Percentiles rank a stretch among this genome's conserved stretches.
phyloP scores from a whole-genome alignment of 345 rosid species.

The Linum trigynum region DNA sequence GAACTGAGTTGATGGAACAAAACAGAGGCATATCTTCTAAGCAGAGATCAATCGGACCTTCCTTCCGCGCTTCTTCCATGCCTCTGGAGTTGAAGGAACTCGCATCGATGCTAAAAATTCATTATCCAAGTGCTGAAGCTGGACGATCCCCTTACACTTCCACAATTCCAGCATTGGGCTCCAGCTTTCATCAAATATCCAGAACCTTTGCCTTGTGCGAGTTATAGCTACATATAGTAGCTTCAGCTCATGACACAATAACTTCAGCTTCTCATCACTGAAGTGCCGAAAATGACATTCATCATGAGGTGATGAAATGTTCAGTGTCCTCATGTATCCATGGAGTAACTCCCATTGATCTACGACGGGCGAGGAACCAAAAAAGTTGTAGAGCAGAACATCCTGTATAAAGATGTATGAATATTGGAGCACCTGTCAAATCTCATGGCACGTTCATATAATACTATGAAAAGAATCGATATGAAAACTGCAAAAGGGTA shows the following conservation, averaged over 20 bases:
- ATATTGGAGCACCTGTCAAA: background rate
- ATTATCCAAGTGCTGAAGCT: constrained; percentile 27
- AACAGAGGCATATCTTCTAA: background rate
- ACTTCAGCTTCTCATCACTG: constrained; percentile 24
- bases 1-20: background rate
- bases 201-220: constrained; percentile 43
- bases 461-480: background rate
- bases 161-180: constrained; percentile 35
- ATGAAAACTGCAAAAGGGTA: background rate
- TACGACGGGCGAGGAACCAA: constrained; percentile 35
- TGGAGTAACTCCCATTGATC: constrained; percentile 42
- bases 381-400: constrained; percentile 44
- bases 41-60: constrained; percentile 23
- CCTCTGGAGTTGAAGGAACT: constrained; percentile 34
- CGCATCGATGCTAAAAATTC: constrained; percentile 30
- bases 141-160: constrained; percentile 26
- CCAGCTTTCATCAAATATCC: constrained; percentile 43
- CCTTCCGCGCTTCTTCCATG: constrained; percentile 38
- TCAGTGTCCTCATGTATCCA: constrained; percentile 30
- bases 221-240: constrained; percentile 48
- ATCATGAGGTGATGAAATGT: constrained; percentile 15
- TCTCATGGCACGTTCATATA: background rate
- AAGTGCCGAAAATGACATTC: constrained; percentile 23
- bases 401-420: constrained; percentile 22
- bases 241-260: constrained; percentile 43